Base-by-base conservation (phyloP, 2,329 filamentous ascomycete species). In the Pyrenochaeta sp. region DNA sequence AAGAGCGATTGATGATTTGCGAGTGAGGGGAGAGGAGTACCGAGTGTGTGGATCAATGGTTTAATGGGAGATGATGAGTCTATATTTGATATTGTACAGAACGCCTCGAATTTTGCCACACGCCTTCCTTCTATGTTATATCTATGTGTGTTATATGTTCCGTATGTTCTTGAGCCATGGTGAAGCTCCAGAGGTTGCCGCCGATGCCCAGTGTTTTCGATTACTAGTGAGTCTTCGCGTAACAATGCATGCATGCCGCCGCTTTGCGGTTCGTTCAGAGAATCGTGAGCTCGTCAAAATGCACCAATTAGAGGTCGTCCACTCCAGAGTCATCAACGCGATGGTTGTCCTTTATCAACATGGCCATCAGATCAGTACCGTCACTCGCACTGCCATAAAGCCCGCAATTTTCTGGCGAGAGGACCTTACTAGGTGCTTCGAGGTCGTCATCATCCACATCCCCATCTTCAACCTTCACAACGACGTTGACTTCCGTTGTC, bases 1-100 rank as follows among this genome's bases (percentile, higher is more conserved):
- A 76, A 76, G 60, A 74, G 67, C 60, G 73, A 76, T 67, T 76
- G 54, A 68, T 30, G 2, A 5, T 2, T 12, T 27, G 27, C 0
- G 12, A 5, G 3, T 36, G 34, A 36, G 12, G 7, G 13, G 13
- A n/a, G 36, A 5, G 13, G 36, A 8, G 36, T 12, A 10, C 13
- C 3, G 32, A 36, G 19, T 13, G 22, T 27, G 9, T 27, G 22
- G 6, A 10, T 36, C 3, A 10, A 43, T 27, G 15, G 12, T 9
- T 43, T 19, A 13, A 43, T 25, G n/a, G 40, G 40, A 43, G 22
- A 24, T 25, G 25, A 9, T 22, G 4, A 9, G 24, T 44, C 42
- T 44, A 27, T 28, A 27, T 44, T 44, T 15, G 24, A 25, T 28
- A 28, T 3, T n/a, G 24, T 44, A 44, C 10, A 13, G 25, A 44